A percentile compares a stretch with the other conserved stretches of the same genome.
phyloP scores from a whole-genome alignment of 139 green algal genomes.

The Asterochloris sp. region DNA sequence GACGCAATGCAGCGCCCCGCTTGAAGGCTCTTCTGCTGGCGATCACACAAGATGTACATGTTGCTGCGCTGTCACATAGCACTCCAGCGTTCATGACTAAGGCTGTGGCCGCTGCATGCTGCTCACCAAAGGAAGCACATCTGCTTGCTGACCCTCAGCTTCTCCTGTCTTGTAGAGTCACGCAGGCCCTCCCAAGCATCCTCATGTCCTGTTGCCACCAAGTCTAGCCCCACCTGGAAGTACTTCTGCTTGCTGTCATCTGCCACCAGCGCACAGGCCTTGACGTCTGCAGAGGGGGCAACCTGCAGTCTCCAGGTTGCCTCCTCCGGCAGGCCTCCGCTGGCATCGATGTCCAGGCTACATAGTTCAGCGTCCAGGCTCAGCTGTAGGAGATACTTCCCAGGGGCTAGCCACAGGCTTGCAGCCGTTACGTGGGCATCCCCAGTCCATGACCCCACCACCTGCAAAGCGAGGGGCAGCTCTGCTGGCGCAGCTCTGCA shows the following conservation, averaged over 20 bases:
- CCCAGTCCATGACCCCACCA: neutral
- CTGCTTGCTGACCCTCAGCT: no score
- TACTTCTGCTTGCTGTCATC: constrained; percentile 16
- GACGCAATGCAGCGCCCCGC: no score
- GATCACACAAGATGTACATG: no score
- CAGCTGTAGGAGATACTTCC: constrained; percentile 15
- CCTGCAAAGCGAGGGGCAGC: neutral
- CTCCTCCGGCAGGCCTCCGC: neutral
- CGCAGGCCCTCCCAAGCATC: no score
- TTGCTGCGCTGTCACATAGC: no score
- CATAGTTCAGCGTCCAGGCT: neutral
- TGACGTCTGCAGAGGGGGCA: constrained; percentile 6
- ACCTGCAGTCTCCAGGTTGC: constrained; percentile 7
- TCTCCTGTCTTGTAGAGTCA: no score
- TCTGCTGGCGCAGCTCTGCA: neutral
- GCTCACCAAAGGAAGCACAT: no score
- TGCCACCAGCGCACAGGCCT: constrained; percentile 3
- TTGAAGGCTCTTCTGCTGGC: no score
- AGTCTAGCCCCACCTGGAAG: neutral
- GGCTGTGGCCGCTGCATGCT: no score
- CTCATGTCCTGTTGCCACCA: no score
- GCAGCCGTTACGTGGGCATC: neutral
- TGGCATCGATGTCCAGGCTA: neutral
- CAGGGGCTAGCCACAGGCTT: neutral
- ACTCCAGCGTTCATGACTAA: no score